Evolutionary conservation across 108 stramenopile genomes (phyloP).

Genomic region (Seminavis robusta): DNA sequence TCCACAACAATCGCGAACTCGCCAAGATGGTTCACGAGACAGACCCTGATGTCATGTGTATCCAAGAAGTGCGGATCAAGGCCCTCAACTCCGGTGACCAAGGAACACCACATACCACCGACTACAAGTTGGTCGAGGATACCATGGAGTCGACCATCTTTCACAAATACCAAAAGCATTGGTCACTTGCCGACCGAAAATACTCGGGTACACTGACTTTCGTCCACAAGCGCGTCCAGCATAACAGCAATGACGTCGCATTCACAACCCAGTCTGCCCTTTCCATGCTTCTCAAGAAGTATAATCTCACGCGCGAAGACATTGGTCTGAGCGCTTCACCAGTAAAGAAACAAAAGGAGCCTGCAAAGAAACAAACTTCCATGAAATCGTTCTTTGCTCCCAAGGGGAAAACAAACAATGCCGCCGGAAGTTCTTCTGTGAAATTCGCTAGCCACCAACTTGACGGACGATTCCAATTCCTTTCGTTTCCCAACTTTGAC

Average conservation of each 20-base stretch:
- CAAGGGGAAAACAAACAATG: constrained; percentile 5
- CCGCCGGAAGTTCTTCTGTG: too few species aligned
- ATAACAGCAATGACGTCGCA: neutral
- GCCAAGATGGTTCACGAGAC: constrained; percentile 11
- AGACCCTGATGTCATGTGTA: constrained; percentile 25
- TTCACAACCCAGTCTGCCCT: constrained; percentile 23
- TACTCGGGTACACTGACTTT: constrained; percentile 37
- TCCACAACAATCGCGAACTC: constrained; percentile 6
- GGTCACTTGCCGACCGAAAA: constrained; percentile 28
- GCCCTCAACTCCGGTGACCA: neutral
- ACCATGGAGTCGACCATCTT: constrained; percentile 8
- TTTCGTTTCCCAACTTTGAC: constrained; percentile 31
- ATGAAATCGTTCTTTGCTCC: constrained; percentile 26
- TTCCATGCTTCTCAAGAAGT: constrained; percentile 17
- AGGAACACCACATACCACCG: constrained; percentile 8
- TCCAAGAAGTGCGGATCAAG: constrained; percentile 34
- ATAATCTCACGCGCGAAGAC: constrained; percentile 9
- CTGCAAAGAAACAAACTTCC: constrained; percentile 16
- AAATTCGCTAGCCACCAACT: constrained; percentile 33
- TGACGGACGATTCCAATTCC: constrained; percentile 48
- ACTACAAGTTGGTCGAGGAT: constrained; percentile 6
- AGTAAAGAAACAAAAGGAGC: neutral
- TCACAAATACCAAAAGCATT: constrained; percentile 19
- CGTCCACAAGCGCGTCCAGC: constrained; percentile 9
- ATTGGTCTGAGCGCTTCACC: constrained; percentile 1